These are phyloP conservation scores for Naganishia antarctica DNA, from an alignment of 768 basidiomycete species.

Conservation along the genomic window DNA sequence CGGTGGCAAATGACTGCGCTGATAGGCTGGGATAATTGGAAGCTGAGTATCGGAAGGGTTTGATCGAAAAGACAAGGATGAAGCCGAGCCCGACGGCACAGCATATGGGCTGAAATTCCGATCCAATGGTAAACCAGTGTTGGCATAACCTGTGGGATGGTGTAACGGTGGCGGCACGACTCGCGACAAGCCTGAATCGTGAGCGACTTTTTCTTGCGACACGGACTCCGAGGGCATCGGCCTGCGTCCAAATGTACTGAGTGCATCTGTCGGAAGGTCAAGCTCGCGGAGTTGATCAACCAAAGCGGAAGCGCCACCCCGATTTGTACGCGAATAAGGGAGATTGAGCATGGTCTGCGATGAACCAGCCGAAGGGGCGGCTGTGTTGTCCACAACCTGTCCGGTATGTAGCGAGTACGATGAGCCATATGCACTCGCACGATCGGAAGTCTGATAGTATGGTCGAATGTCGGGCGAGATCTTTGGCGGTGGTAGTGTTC, in stretches of 20 bases:
- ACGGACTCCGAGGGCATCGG: slow-evolving; percentile 20
- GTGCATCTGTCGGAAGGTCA: slow-evolving; percentile 48
- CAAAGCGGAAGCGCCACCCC: slow-evolving; percentile 33
- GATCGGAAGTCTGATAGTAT: slow-evolving; percentile 19
- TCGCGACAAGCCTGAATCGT: background rate
- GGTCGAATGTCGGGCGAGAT: slow-evolving; percentile 21
- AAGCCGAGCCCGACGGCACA: slow-evolving; percentile 3
- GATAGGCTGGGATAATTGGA: slow-evolving; percentile 10
- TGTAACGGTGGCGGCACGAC: slow-evolving; percentile 10
- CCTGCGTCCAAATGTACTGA: slow-evolving; percentile 46
- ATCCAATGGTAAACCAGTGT: background rate
- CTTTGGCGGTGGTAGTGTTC: slow-evolving; percentile 24
- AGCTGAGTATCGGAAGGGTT: slow-evolving; percentile 12
- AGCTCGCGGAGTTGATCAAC: slow-evolving; percentile 49
- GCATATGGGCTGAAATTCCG: background rate
- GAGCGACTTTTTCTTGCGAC: background rate
- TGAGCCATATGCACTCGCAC: background rate
- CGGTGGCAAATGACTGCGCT: slow-evolving; percentile 26
- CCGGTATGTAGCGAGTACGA: slow-evolving; percentile 20
- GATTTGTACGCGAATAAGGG: slow-evolving; percentile 1
- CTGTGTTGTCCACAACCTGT: slow-evolving; percentile 30
- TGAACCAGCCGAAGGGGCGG: slow-evolving; percentile 21
- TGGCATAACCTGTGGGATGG: slow-evolving; percentile 1
- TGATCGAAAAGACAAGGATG: slow-evolving; percentile 7
- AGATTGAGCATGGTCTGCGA: slow-evolving; percentile 27